Conservation (phyloP, 768 basidiomycete species). For the Boletus vinaceobasis region DNA sequence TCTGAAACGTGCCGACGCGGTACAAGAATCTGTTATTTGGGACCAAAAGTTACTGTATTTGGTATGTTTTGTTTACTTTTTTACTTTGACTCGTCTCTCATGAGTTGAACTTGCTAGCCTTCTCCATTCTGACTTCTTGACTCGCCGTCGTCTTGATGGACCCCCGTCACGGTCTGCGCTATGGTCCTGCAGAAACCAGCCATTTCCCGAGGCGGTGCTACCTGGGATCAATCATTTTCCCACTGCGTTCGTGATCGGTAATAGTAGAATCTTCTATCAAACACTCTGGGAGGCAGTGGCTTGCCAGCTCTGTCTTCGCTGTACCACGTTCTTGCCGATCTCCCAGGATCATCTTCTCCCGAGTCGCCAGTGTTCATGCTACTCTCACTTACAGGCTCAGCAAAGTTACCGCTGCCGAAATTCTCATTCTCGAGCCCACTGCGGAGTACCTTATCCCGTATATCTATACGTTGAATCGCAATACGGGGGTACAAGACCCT, state of each 20-base stretch:
- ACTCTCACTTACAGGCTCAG: too few species aligned
- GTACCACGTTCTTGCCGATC: too few species aligned
- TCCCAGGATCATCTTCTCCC: too few species aligned
- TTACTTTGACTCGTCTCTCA: too few species aligned
- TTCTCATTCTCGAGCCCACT: slow-evolving; percentile 37
- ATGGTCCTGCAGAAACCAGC: not conserved
- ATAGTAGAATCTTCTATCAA: too few species aligned
- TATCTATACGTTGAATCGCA: slow-evolving; percentile 69
- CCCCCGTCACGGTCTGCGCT: not conserved
- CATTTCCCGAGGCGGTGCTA: too few species aligned
- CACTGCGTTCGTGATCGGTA: not conserved
- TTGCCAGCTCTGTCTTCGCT: too few species aligned
- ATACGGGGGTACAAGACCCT: slow-evolving; percentile 28
- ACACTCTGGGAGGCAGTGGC: too few species aligned
- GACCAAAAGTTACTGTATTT: not conserved
- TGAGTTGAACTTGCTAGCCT: too few species aligned
- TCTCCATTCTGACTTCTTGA: not conserved
- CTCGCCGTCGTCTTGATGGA: not conserved
- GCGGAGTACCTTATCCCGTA: slow-evolving; percentile 46
- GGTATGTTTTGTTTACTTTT: not conserved
- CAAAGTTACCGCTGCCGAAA: too few species aligned
- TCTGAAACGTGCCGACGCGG: not conserved
- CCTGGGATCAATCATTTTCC: not conserved
- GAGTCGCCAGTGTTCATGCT: too few species aligned
- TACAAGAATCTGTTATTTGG: not conserved